These are phyloP conservation scores for Fusarium temperatum DNA, from an alignment of 2,329 filamentous ascomycete genomes.

Conservation along the genomic window DNA sequence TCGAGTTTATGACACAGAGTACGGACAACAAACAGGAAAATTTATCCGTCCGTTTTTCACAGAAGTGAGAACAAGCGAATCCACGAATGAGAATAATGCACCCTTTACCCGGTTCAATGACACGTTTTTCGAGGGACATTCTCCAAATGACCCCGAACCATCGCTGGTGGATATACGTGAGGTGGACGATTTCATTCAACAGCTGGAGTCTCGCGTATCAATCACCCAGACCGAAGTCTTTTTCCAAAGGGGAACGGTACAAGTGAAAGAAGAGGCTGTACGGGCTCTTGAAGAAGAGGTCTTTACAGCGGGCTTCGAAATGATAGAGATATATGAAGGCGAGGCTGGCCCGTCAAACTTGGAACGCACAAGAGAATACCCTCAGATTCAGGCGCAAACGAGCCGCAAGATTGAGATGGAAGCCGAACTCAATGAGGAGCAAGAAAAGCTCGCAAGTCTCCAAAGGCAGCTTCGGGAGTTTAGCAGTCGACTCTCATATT, in stretches of 20 bases:
- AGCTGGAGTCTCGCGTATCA: background rate
- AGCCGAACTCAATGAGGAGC: background rate
- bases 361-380: background rate
- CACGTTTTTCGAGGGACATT: background rate
- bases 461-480: background rate
- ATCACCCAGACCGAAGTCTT: accelerated
- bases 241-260: background rate
- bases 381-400: background rate
- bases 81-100: background rate
- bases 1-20: background rate
- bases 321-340: background rate
- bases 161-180: background rate
- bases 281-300: background rate
- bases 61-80: background rate
- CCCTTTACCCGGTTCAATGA: background rate
- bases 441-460: background rate
- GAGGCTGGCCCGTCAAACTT: background rate
- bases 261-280: background rate
- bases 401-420: background rate
- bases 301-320: no score
- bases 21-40: background rate
- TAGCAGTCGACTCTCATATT: background rate
- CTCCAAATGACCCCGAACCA: background rate
- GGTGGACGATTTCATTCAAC: background rate
- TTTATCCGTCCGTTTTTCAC: background rate